These are phyloP conservation scores for Trichoderma brevicompactum DNA, from an alignment of 2,329 filamentous ascomycete species.

Conservation along the genomic window DNA sequence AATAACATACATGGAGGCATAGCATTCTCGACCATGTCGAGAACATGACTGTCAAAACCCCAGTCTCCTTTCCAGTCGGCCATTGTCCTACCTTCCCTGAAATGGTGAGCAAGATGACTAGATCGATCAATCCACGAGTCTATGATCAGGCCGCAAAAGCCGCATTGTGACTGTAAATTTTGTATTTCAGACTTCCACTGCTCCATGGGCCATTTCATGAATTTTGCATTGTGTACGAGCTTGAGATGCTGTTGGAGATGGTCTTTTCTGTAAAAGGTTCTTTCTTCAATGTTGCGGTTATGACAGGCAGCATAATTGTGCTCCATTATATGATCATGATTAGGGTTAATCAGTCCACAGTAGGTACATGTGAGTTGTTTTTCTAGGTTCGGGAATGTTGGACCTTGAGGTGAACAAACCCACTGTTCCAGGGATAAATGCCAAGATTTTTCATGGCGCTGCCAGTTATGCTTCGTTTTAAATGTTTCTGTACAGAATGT, in stretches of 20 bases:
- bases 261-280: not conserved
- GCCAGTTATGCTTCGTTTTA: conserved; percentile 50
- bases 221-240: not conserved
- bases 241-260: not conserved
- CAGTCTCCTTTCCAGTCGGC: conserved; percentile 48
- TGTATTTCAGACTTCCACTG: conserved; percentile 41
- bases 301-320: too few relatives aligned
- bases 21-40: conserved; percentile 45
- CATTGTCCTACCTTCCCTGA: conserved; percentile 46
- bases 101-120: conserved; percentile 47
- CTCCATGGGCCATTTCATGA: conserved; percentile 49
- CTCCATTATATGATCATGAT: not conserved
- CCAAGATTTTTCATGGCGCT: conserved; percentile 53
- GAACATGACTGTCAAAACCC: conserved; percentile 44
- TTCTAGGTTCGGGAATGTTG: conserved; percentile 20
- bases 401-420: conserved; percentile 46
- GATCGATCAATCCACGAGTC: conserved; percentile 42
- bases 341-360: not conserved
- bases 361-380: not conserved
- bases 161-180: conserved; percentile 41
- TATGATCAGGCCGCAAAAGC: conserved; percentile 45
- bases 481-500: conserved; percentile 51
- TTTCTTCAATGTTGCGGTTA: not conserved
- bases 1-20: not conserved
- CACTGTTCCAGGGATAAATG: conserved; percentile 50